phyloP scores from a whole-genome alignment of 495 filamentous ascomycete species.

The Paragyromitra xinjiangensis region DNA sequence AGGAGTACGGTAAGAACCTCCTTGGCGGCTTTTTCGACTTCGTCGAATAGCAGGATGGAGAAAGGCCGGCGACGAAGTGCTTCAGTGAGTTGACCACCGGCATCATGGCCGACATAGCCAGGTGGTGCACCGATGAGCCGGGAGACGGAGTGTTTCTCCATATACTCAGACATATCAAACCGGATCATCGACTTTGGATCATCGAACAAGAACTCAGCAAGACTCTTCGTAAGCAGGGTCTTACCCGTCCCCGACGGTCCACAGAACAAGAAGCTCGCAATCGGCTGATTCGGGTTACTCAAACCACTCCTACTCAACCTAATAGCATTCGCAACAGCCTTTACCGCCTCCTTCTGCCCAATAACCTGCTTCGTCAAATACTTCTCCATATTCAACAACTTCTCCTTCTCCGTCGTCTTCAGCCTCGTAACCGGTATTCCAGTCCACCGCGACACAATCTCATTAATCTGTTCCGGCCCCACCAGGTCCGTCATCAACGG shows the following conservation, averaged over 20 bases:
- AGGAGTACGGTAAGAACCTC: constrained; percentile 95
- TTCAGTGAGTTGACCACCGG: constrained; percentile 95
- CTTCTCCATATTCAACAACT: constrained; percentile 93
- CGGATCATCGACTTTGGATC: constrained; percentile 98
- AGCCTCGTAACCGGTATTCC: constrained; percentile 95
- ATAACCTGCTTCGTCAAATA: constrained; percentile 82
- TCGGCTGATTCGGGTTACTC: constrained; percentile 89
- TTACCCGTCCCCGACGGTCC: constrained; percentile 98
- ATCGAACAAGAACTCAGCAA: constrained; percentile 98
- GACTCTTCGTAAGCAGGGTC: constrained; percentile 92
- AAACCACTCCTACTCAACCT: constrained; percentile 92
- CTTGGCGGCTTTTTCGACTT: constrained; percentile 98
- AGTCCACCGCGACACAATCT: constrained; percentile 95
- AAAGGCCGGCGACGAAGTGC: constrained; percentile 91
- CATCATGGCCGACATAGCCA: constrained; percentile 95
- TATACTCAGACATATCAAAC: constrained; percentile 99
- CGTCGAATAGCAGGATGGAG: constrained; percentile 97
- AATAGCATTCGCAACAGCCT: constrained; percentile 93
- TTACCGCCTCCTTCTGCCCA: constrained; percentile 94
- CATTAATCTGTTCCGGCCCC: constrained; percentile 98
- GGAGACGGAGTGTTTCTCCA: constrained; percentile 93
- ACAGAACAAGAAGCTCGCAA: constrained; percentile 95
- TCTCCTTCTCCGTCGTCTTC: constrained; percentile 95
- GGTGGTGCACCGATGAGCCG: constrained; percentile 98
- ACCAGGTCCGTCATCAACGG: constrained; percentile 87